Evolutionary conservation across 331 rosid species (phyloP), one percentile per base, ranked within the genome.

Genomic region (Cydonia oblonga): DNA sequence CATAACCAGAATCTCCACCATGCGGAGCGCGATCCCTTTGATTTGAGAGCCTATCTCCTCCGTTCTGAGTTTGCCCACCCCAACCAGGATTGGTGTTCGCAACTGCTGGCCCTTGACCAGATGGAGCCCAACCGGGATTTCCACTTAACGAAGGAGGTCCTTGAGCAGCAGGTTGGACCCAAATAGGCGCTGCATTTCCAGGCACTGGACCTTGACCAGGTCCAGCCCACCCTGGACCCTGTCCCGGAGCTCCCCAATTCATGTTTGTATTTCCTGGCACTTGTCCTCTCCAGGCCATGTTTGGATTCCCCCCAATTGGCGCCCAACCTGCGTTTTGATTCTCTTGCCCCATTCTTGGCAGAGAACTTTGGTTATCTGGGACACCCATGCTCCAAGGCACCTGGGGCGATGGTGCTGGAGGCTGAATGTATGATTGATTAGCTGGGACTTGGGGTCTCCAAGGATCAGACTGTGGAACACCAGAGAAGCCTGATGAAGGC

Each of bases 381-480:
- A 67, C 82, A 53, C 81, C 84, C 85, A 86, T 76, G 71, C 83
- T 87, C 96, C 97, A 91, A n/a, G 89, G 82, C 13, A 80, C 35
- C 75, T 76, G 61, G 28, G 28, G 87, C 7, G 90, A 57, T 7
- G 80, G 87, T 67, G 75, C 86, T 56, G 86, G 84, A 75, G 91
- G 80, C 75, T 83, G 78, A 57, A 81, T 40, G 83, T 81, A 85
- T 53, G 89, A 60, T 61, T 83, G 97, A 80, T 79, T 89, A 72
- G 69, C 69, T 18, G 92, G 79, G 70, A 82, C 76, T n/a, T 86
- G 85, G 42, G 96, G 89, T 78, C 96, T 88, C 97, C 97, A 86
- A 30, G 84, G 70, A 74, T 89, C 91, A 15, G 96, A 72, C 56
- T 87, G 79, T 22, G 81, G 83, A 71, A 78, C 82, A 70, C 82